A percentile compares a stretch with the other conserved stretches of the same genome.
phyloP scores from a whole-genome alignment of 2,329 filamentous ascomycete genomes.

The Curvularia verruculosa region DNA sequence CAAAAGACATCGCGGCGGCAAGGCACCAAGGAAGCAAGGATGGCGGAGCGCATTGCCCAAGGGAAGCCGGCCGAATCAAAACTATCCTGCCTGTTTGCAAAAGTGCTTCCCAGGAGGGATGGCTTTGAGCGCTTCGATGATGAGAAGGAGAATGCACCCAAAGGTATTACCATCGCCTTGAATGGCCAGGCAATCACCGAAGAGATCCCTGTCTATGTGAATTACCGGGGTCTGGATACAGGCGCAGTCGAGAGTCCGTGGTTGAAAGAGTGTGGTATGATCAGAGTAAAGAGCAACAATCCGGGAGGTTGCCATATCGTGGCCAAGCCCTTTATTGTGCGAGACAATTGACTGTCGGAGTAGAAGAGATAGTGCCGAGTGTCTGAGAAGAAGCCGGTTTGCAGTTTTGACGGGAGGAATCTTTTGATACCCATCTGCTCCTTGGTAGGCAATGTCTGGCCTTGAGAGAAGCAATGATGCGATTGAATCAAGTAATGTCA shows the following conservation, averaged over 20 bases:
- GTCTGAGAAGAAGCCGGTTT: neutral
- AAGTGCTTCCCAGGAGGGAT: neutral
- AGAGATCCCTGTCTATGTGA: neutral
- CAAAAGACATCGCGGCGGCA: neutral
- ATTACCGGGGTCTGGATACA: neutral
- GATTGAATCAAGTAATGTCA: neutral
- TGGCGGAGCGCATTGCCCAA: neutral
- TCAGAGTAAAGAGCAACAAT: conserved; percentile 16
- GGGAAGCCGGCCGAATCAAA: conserved; percentile 2
- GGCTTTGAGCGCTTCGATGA: neutral
- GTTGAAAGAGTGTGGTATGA: conserved; percentile 24
- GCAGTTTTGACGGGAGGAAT: neutral
- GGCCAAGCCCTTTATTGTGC: conserved; percentile 6
- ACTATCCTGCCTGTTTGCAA: neutral
- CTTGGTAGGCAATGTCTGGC: neutral
- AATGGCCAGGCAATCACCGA: neutral
- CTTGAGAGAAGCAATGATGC: neutral
- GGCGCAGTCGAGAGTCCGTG: conserved; percentile 15
- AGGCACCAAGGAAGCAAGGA: neutral
- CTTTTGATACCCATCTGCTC: neutral
- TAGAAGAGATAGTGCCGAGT: neutral
- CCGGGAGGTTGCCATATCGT: conserved; percentile 21
- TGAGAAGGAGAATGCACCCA: neutral
- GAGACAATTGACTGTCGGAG: neutral
- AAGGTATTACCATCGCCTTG: neutral